Evolutionary conservation across 1,284 basidiomycete species (phyloP), one percentile per base, ranked within the genome.

Genomic region (Sanguinoderma infundibulare): DNA sequence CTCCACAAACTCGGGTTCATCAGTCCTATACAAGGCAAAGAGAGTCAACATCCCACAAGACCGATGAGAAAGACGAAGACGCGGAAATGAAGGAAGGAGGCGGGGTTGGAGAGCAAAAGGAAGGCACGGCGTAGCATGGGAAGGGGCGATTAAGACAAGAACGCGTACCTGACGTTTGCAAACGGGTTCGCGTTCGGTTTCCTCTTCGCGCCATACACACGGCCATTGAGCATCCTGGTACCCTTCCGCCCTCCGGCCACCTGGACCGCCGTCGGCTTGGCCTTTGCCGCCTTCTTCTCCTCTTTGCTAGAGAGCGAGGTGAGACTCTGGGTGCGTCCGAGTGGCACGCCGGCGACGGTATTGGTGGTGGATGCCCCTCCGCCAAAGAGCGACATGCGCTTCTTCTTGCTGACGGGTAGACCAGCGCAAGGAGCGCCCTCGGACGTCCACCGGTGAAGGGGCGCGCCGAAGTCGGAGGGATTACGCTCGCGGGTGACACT

Each of bases 1-100:
- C 72, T 93, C 91, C 28, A 93, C 90, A 67, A 94, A 94, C 72
- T 89, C 87, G 42, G 87, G 87, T 36, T 92, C 88, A 30, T 72
- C 70, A 30, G 60, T 59, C 52, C 65, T 64, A 34, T 20, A n/a
- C 34, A 35, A 10, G 20, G 22, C 32, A 14, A 12, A 6, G 10
- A 49, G 10, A 14, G 38, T 51, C 20, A 55, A 55, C 57, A 44
- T 52, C 50, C 32, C 20, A 15, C 40, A 24, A 51, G 22, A 44
- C 46, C 49, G 34, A 14, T 46, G 42, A 46, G 50, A 57, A 36
- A 22, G 15, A 7, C 8, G 38, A 40, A 32, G 44, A 12, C 24
- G 22, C 49, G 30, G 55, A 30, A 36, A n/a, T 30, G 32, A 58
- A 50, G 44, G 42, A 38, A n/a, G n/a, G 51, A 59, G 39, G 26